A percentile compares a stretch with the other conserved stretches of the same genome.
These are phyloP conservation scores for Curvularia hawaiiensis DNA, from an alignment of 2,329 filamentous ascomycete species.

Conservation along the genomic window DNA sequence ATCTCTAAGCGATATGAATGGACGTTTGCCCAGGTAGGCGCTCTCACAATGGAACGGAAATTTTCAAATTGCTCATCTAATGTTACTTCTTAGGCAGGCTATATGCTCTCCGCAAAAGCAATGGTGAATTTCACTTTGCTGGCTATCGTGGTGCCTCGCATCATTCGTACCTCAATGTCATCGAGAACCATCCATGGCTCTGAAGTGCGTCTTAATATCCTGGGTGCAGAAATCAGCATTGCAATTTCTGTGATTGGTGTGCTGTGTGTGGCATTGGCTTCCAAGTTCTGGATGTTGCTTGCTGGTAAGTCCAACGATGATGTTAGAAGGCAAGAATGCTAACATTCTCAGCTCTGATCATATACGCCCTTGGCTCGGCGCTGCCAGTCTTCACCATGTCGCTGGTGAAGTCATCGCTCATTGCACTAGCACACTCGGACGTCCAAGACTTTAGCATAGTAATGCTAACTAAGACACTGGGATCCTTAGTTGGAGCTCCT, in stretches of 20 bases:
- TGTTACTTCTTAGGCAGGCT: slow-evolving; percentile 34
- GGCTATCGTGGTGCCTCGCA: slow-evolving; percentile 38
- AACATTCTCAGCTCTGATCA: slow-evolving; percentile 35
- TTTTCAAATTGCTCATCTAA: background rate
- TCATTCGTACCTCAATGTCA: slow-evolving; percentile 39
- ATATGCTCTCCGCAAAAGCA: slow-evolving; percentile 47
- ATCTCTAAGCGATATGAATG: slow-evolving; percentile 48
- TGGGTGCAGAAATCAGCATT: slow-evolving; percentile 41
- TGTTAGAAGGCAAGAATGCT: background rate
- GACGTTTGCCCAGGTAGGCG: slow-evolving; percentile 41
- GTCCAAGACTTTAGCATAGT: slow-evolving; percentile 47
- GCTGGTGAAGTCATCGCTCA: slow-evolving; percentile 42
- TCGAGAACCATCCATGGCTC: slow-evolving; percentile 30
- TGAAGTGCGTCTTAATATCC: slow-evolving; percentile 38
- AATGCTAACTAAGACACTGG: slow-evolving; percentile 45
- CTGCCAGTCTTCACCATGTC: slow-evolving; percentile 48
- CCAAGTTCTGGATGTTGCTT: slow-evolving; percentile 41
- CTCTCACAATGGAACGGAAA: background rate
- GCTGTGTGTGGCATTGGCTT: slow-evolving; percentile 39
- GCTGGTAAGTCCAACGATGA: slow-evolving; percentile 22
- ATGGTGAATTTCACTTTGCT: slow-evolving; percentile 44
- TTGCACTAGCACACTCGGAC: slow-evolving; percentile 34
- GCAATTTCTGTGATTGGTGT: slow-evolving; percentile 43
- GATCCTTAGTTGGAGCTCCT: slow-evolving; percentile 44
- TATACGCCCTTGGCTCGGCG: slow-evolving; percentile 47